These are phyloP conservation scores for Penicillium griseofulvum DNA, from an alignment of 2,329 filamentous ascomycete genomes.

Conservation along the genomic window DNA sequence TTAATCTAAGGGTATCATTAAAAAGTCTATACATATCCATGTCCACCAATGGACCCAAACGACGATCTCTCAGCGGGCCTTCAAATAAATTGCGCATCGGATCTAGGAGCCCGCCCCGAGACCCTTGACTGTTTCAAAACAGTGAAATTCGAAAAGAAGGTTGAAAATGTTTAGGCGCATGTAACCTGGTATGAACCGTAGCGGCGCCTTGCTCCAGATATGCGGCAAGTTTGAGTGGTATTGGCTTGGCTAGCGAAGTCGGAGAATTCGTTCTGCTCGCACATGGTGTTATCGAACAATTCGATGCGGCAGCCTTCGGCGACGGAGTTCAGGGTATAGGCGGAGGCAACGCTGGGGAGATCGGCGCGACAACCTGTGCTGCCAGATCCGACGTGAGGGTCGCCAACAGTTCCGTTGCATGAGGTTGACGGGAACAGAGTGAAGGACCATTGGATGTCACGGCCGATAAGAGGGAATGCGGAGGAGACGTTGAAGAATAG, in stretches of 20 bases:
- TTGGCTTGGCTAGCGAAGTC: constrained; percentile 15
- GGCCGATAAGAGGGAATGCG: constrained; percentile 19
- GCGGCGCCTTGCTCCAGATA: constrained; percentile 9
- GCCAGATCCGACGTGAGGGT: constrained; percentile 18
- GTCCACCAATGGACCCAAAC: neutral
- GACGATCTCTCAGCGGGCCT: neutral
- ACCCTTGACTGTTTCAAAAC: neutral
- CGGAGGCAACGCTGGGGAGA: constrained; percentile 19
- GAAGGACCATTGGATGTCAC: constrained; percentile 24
- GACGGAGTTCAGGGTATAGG: constrained; percentile 18
- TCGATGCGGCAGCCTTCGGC: constrained; percentile 21
- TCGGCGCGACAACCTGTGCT: constrained; percentile 26
- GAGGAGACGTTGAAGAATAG: constrained; percentile 11
- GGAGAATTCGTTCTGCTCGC: constrained; percentile 18
- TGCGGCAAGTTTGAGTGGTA: constrained; percentile 11
- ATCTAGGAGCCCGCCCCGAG: neutral
- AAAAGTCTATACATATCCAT: constrained; percentile 3
- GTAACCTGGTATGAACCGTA: constrained; percentile 25
- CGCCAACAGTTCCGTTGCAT: constrained; percentile 15
- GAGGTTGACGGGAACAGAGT: constrained; percentile 17
- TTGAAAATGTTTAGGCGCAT: constrained; percentile 7
- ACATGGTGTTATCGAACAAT: constrained; percentile 28
- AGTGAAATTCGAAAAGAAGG: neutral
- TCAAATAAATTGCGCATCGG: neutral
- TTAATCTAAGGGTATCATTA: constrained; percentile 11